These are phyloP conservation scores for Chrysosphaeria jannelii DNA, from an alignment of 2,329 filamentous ascomycete species.

Conservation along the genomic window DNA sequence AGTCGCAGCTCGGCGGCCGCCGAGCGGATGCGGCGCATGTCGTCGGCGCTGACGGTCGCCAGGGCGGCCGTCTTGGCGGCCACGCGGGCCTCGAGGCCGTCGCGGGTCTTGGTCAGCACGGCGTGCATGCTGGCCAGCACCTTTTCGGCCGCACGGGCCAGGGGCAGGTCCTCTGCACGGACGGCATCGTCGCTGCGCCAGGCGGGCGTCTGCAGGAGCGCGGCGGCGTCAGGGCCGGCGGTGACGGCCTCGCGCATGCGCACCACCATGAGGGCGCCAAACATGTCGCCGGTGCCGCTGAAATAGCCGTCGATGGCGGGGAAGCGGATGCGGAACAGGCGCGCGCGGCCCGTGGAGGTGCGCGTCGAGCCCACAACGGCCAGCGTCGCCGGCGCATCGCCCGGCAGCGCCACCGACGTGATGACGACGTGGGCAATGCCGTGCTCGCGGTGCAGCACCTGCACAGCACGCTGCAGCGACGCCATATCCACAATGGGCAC, in stretches of 20 bases:
- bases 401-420: slow-evolving; percentile 50
- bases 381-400: slow-evolving; percentile 21
- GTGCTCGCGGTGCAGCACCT: slow-evolving; percentile 45
- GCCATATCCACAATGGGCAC: slow-evolving; percentile 50
- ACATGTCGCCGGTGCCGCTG: slow-evolving; percentile 94
- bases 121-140: slow-evolving; percentile 82
- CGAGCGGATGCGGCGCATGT: slow-evolving; percentile 33
- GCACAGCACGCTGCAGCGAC: slow-evolving; percentile 43
- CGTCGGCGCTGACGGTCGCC: slow-evolving; percentile 2
- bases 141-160: slow-evolving; percentile 59
- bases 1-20: slow-evolving; percentile 75
- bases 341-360: slow-evolving; percentile 28
- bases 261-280: slow-evolving; percentile 68
- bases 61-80: slow-evolving; percentile 11
- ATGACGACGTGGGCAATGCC: slow-evolving; percentile 69
- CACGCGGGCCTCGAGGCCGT: slow-evolving; percentile 24
- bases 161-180: slow-evolving; percentile 36
- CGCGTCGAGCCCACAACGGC: slow-evolving; percentile 54
- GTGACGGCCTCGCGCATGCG: slow-evolving; percentile 59
- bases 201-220: slow-evolving; percentile 14
- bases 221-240: slow-evolving; percentile 13
- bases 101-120: slow-evolving; percentile 39
- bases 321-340: slow-evolving; percentile 71
- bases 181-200: slow-evolving; percentile 58
- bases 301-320: slow-evolving; percentile 82